Base-by-base conservation (phyloP, 2,329 filamentous ascomycete genomes). In the Gremmenia infestans region DNA sequence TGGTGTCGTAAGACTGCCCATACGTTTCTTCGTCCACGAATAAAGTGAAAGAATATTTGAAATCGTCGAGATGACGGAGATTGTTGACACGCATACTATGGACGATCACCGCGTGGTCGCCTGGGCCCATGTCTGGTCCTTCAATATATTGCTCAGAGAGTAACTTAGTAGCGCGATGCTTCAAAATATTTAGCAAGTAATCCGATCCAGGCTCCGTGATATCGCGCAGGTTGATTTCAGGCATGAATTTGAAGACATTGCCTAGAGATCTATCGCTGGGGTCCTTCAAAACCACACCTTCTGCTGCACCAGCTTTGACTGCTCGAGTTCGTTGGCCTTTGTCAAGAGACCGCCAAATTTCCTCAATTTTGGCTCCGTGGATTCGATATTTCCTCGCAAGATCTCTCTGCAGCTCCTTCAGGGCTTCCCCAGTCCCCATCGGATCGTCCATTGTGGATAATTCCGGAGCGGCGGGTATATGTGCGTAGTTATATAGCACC, bases 221-320 rank as follows among this genome's bases (percentile, higher is more conserved):
- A 23, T 79, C 74, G 7, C 63, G 67, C 1, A 79, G 53, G 54
- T 79, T 78, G 69, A 70, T 72, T 48, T 79, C 78, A 0, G 76
- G 74, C 0, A 73, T 60, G 2, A 77, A 46, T n/a, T 72, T 73
- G 61, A 59, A 72, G 15, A 72, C 63, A n/a, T 67, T 67, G 0
- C 72, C 74, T 23, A 76, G 14, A 0, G 71, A 69, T 2, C 28
- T 25, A 51, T 78, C 75, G 2, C 22, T 25, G 1, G 70, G 54
- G 46, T 73, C 63, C 53, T 70, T 69, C 17, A 76, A 64, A 2
- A 77, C 68, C 9, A 49, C 53, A 6, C 71, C 70, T 0, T 73
- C 68, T 0, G 51, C 57, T 1, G 68, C 59, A 0, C 72, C 73
- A 2, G 61, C 71, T 45, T 67, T 71, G 50, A 77, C 58, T 50